Evolutionary conservation across 139 green algal species (phyloP), one percentile per base, ranked within the genome.

Genomic region (Monoraphidium neglectum): DNA sequence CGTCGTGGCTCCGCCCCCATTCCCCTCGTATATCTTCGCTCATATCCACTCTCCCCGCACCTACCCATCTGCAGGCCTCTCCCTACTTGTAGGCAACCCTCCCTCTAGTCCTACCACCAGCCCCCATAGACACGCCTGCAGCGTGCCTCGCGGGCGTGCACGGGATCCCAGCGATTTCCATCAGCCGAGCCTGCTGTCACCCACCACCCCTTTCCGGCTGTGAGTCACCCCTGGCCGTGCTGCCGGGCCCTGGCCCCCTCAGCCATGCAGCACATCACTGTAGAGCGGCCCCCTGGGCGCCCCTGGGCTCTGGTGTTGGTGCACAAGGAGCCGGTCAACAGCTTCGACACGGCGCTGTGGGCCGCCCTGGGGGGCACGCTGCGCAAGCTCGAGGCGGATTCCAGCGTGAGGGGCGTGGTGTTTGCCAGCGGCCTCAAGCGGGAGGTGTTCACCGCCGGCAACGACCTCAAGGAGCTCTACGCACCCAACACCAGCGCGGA

Each of bases 401-500:
- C 54, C 0, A 76, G 73, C 13, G 78, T 94, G 15, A 76, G 74
- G 1, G 91, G 88, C 37, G 71, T 95, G 18, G 85, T 97, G 68
- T 87, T 97, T 62, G 63, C 77, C 12, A 93, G 86, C 1, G 92
- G 88, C 38, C 72, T 98, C 1, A 77, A 87, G 30, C 70, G 86
- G 0, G 82, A 92, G 33, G 81, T 98, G 1, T 98, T 97, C 73
- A 70, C 57, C 26, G 73, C 77, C 23, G 86, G 85, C 37, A 91
- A 91, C 61, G 90, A 94, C 63, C 32, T 94, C 13, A 68, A 80
- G 61, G 92, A 95, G 82, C 84, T 98, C 23, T 96, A 96, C 64
- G 91, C 94, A 0, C 91, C 93, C 16, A 85, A 85, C 32, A 97
- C 90, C 26, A 88, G 64, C 0, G 46, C 72, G 4, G 72, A 90